These are phyloP conservation scores for Blastobotrys serpentis DNA, from an alignment of 1,139 yeast genomes.

Conservation along the genomic window DNA sequence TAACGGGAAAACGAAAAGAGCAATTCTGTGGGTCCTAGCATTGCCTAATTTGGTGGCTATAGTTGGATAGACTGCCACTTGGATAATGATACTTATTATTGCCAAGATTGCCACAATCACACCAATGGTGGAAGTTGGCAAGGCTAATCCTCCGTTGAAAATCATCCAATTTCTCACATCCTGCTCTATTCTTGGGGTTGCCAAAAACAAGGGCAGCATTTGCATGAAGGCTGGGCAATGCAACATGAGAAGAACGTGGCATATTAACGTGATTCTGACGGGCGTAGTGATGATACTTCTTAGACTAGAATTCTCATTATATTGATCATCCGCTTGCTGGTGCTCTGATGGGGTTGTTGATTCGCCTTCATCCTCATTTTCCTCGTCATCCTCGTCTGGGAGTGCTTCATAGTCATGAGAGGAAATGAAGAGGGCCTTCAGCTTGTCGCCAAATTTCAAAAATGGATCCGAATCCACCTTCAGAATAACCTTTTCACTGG, in stretches of 20 bases:
- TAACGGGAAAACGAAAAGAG: conserved; percentile 49
- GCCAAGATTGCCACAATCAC: conserved; percentile 55
- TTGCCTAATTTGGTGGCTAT: conserved; percentile 53
- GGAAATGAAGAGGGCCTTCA: conserved; percentile 14
- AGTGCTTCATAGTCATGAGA: conserved; percentile 9
- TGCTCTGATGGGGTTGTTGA: conserved; percentile 3
- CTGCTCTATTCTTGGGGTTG: conserved; percentile 45
- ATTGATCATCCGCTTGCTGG: conserved; percentile 11
- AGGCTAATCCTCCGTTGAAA: conserved; percentile 52
- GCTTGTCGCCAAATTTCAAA: conserved; percentile 32
- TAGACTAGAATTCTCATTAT: conserved; percentile 9
- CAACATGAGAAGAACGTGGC: conserved; percentile 41
- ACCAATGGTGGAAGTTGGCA: conserved; percentile 52
- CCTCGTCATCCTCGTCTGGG: conserved; percentile 14
- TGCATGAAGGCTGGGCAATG: conserved; percentile 56
- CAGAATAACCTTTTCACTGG: conserved; percentile 43
- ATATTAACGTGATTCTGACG: conserved; percentile 29
- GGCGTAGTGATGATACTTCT: conserved; percentile 29
- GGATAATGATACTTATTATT: conserved; percentile 51
- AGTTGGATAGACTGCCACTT: conserved; percentile 52
- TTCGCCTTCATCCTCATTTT: conserved; percentile 12
- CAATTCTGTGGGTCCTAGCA: conserved; percentile 46
- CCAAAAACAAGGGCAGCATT: conserved; percentile 58
- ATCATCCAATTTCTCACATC: conserved; percentile 39
- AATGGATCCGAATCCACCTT: conserved; percentile 52